A percentile compares a stretch with the other conserved stretches of the same genome.
Evolutionary conservation across 2,329 filamentous ascomycete species (phyloP).

Genomic region (Epichloe uncinata): DNA sequence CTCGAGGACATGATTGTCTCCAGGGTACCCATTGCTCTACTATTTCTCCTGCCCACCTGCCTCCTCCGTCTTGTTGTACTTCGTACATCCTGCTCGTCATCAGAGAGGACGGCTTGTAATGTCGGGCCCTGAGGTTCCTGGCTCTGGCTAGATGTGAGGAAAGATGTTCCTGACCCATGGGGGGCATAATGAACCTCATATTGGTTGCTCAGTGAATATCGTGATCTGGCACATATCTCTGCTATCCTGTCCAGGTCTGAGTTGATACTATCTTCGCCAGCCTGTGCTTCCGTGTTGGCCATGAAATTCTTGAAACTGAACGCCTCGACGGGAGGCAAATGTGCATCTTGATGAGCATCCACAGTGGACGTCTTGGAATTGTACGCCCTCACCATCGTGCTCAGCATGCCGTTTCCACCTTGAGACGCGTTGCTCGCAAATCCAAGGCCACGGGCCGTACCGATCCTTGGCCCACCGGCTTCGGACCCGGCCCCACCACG

Average conservation of each 20-base stretch:
- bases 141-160: conserved; percentile 21
- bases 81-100: conserved; percentile 36
- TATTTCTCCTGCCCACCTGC: conserved; percentile 30
- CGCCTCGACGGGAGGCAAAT: conserved; percentile 47
- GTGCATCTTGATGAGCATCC: conserved; percentile 23
- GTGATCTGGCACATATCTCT: conserved; percentile 51
- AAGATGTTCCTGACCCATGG: conserved; percentile 42
- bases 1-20: conserved; percentile 57
- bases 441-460: conserved; percentile 18
- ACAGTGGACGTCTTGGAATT: conserved; percentile 20
- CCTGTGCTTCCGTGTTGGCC: conserved; percentile 36
- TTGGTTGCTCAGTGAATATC: conserved; percentile 52
- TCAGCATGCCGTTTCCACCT: conserved; percentile 26
- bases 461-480: conserved; percentile 16
- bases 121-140: conserved; percentile 34
- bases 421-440: conserved; percentile 19
- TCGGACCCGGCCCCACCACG: conserved; percentile 17
- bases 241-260: conserved; percentile 51
- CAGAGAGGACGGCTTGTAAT: conserved; percentile 41
- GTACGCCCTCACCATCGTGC: conserved; percentile 30
- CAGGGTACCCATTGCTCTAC: conserved; percentile 45
- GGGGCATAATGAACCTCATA: conserved; percentile 55
- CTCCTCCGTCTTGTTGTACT: conserved; percentile 25
- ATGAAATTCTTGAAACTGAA: conserved; percentile 54
- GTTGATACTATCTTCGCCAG: conserved; percentile 32